Base-by-base conservation (phyloP, 2,329 filamentous ascomycete genomes). In the Fusarium staphyleae region DNA sequence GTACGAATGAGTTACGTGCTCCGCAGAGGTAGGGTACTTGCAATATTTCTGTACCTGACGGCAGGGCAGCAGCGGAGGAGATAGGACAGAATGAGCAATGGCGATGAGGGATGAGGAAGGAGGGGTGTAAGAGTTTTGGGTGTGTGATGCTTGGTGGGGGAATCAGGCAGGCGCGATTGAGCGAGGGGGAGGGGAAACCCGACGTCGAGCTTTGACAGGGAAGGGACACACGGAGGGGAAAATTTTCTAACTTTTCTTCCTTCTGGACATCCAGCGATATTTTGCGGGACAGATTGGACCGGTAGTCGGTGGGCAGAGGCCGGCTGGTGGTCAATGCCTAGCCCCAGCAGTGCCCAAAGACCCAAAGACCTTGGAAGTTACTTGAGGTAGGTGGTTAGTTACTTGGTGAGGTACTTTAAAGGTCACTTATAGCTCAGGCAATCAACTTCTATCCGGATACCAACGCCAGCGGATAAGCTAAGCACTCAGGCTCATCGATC, bases 251-350 rank as follows among this genome's bases (percentile, higher is more conserved):
- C 49, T 47, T 59, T 62, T 64, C 48, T 49, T 53, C 44, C 15
- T 24, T 45, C 16, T 24, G 22, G 22, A 24, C 22, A n/a, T n/a
- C n/a, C n/a, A 59, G 44, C 55, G 45, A 49, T 37, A 59, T 43
- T 46, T 62, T 55, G 45, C 52, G 50, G 52, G 42, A 52, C 15
- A 34, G 32, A 54, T 65, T 41, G 45, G 48, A 48, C 51, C 34
- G 40, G 60, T 43, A 55, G 54, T 46, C 50, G 32, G 63, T 57
- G 63, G 52, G 46, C 48, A 53, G 22, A 41, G 48, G 48, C 49
- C 63, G 50, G 44, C 52, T 35, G 30, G 59, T 62, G 63, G 63
- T 55, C 63, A 66, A 65, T 65, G 63, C 63, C 61, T 47, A 55
- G 37, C 59, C 48, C 49, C 48, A 57, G 43, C 51, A 59, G 47